Evolutionary conservation across 805 yeast species (phyloP).

Genomic region (Wickerhamia fluorescens): DNA sequence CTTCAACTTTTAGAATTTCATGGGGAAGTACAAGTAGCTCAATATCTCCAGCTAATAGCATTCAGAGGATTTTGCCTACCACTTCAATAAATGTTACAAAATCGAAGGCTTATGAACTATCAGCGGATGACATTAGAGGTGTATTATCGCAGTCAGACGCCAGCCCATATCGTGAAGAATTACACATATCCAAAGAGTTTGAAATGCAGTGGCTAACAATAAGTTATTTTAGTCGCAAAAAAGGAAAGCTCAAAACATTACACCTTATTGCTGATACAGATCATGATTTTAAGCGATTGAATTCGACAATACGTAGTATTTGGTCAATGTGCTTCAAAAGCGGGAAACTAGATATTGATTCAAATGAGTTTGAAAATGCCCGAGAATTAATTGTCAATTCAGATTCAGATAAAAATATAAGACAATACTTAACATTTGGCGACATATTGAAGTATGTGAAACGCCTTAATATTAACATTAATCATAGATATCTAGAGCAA

Average conservation of each 20-base stretch:
- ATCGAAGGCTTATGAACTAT: conserved; percentile 19
- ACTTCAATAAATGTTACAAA: conserved; percentile 8
- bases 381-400: conserved; percentile 19
- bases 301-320: conserved; percentile 51
- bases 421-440: conserved; percentile 44
- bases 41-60: conserved; percentile 7
- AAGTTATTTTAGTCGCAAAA: conserved; percentile 55
- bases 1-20: conserved; percentile 43
- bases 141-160: conserved; percentile 66
- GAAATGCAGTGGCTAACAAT: conserved; percentile 74
- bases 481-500: conserved; percentile 39
- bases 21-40: conserved; percentile 40
- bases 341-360: conserved; percentile 41
- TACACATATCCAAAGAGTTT: conserved; percentile 60
- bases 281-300: conserved; percentile 50
- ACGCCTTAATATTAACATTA: conserved; percentile 66
- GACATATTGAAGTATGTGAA: conserved; percentile 63
- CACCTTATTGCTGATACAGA: conserved; percentile 69
- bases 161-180: conserved; percentile 77
- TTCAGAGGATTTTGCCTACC: conserved; percentile 11
- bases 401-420: conserved; percentile 12
- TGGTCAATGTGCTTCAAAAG: conserved; percentile 52
- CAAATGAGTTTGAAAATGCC: conserved; percentile 27
- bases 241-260: conserved; percentile 63
- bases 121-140: conserved; percentile 58